A percentile compares a stretch with the other conserved stretches of the same genome.
Conservation (phyloP, 2,329 filamentous ascomycete genomes). For the Didymella arachidicola region DNA sequence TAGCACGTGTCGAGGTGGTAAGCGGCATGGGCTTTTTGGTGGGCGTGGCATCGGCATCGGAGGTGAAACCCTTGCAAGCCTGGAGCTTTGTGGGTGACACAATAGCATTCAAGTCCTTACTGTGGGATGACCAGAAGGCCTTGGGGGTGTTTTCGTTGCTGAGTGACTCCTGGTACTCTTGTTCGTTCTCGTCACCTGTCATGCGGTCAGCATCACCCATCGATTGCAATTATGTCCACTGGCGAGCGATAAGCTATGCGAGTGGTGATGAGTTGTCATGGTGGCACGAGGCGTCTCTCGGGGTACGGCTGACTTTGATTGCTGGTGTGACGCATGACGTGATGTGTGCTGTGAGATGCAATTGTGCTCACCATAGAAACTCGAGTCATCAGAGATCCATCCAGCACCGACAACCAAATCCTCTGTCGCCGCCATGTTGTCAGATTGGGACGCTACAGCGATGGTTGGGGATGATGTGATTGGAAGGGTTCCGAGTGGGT, state of each 20-base stretch:
- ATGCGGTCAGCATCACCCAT: slow-evolving; percentile 13
- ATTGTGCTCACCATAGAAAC: slow-evolving; percentile 53
- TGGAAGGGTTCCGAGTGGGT: slow-evolving; percentile 18
- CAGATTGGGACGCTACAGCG: slow-evolving; percentile 16
- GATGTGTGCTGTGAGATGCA: not conserved
- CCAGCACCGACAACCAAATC: slow-evolving; percentile 42
- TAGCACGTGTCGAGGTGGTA: slow-evolving; percentile 6
- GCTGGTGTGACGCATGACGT: slow-evolving; percentile 12
- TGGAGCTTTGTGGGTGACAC: slow-evolving; percentile 20
- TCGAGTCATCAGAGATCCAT: slow-evolving; percentile 54
- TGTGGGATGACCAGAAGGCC: slow-evolving; percentile 31
- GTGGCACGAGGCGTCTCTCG: not conserved
- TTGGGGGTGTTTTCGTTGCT: slow-evolving; percentile 27
- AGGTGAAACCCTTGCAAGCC: slow-evolving; percentile 1
- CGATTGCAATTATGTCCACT: not conserved
- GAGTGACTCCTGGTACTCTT: slow-evolving; percentile 30
- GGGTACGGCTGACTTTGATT: not conserved
- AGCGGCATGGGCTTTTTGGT: slow-evolving; percentile 18
- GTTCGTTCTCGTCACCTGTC: slow-evolving; percentile 41
- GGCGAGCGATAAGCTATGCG: not conserved
- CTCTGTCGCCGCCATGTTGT: slow-evolving; percentile 33
- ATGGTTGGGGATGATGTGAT: slow-evolving; percentile 13
- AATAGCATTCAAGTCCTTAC: slow-evolving; percentile 37
- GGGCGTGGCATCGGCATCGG: slow-evolving; percentile 13
- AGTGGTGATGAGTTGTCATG: not conserved